phyloP scores from a whole-genome alignment of 2,329 filamentous ascomycete species.

The Xylaria sp. region DNA sequence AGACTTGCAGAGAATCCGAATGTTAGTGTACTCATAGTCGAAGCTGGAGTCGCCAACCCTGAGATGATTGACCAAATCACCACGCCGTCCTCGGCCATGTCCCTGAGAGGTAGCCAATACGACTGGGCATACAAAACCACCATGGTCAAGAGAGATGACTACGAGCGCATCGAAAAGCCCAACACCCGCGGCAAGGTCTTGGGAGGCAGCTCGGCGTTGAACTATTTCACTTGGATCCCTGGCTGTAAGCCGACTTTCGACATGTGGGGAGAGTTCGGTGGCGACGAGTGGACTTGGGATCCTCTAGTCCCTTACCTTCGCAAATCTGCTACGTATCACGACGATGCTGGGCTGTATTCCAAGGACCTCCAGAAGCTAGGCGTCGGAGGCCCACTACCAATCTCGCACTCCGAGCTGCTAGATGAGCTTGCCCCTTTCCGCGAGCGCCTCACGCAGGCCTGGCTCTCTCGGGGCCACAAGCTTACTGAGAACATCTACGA shows the following conservation, averaged over 20 bases:
- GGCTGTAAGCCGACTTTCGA: slow-evolving; percentile 70
- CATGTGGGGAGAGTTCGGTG: slow-evolving; percentile 77
- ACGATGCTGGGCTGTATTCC: slow-evolving; percentile 60
- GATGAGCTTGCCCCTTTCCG: slow-evolving; percentile 64
- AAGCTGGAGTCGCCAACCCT: slow-evolving; percentile 62
- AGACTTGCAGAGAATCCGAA: slow-evolving; percentile 63
- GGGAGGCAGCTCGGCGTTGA: slow-evolving; percentile 67
- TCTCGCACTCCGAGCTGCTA: slow-evolving; percentile 65
- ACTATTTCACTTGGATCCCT: slow-evolving; percentile 73
- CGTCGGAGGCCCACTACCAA: slow-evolving; percentile 61
- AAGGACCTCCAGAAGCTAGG: slow-evolving; percentile 63
- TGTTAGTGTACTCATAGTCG: slow-evolving; percentile 59
- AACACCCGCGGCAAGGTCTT: slow-evolving; percentile 70
- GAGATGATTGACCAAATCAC: slow-evolving; percentile 62
- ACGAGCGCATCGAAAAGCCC: slow-evolving; percentile 70
- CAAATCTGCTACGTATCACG: slow-evolving; percentile 64
- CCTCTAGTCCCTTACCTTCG: slow-evolving; percentile 28
- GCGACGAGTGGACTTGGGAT: slow-evolving; percentile 73
- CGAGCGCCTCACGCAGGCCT: slow-evolving; percentile 61
- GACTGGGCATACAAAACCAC: slow-evolving; percentile 73
- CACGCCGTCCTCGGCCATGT: slow-evolving; percentile 64
- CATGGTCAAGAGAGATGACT: slow-evolving; percentile 68
- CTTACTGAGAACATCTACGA: slow-evolving; percentile 66
- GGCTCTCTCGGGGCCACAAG: slow-evolving; percentile 62
- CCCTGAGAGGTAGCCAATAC: slow-evolving; percentile 64